Percentiles rank a stretch among this genome's conserved stretches.
These are phyloP conservation scores for Simplicillium aogashimaense DNA, from an alignment of 2,329 filamentous ascomycete species.

Conservation along the genomic window DNA sequence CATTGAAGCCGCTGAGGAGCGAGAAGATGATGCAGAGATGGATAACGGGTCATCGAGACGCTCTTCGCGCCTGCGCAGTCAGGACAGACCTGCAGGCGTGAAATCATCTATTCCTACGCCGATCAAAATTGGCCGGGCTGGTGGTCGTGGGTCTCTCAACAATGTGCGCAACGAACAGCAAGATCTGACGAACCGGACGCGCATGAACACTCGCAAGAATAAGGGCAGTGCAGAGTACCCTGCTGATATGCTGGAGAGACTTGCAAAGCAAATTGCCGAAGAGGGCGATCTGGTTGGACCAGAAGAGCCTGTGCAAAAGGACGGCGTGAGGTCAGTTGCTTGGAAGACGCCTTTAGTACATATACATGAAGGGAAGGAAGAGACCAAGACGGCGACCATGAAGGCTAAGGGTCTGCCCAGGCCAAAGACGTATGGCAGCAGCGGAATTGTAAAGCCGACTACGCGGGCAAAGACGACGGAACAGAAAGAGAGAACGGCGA, in stretches of 20 bases:
- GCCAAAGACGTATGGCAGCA: conserved; percentile 6
- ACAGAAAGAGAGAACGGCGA: conserved; percentile 15
- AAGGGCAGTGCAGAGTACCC: conserved; percentile 24
- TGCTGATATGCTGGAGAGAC: conserved; percentile 20
- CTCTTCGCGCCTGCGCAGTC: conserved; percentile 21
- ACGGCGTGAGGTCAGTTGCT: conserved; percentile 18
- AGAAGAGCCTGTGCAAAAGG: conserved; percentile 7
- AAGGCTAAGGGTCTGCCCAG: conserved; percentile 3
- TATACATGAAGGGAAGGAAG: conserved; percentile 12
- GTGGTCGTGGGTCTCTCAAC: conserved; percentile 11
- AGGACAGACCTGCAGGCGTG: conserved; percentile 7
- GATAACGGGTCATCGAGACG: conserved; percentile 15
- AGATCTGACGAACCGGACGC: conserved; percentile 18
- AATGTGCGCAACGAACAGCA: conserved; percentile 19
- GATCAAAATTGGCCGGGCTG: conserved; percentile 19
- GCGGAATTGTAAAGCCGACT: conserved; percentile 18
- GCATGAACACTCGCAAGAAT: conserved; percentile 23
- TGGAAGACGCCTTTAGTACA: conserved; percentile 23
- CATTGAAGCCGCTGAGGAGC: background rate
- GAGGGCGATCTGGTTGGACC: conserved; percentile 11
- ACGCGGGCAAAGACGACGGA: conserved; percentile 9
- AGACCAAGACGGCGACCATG: conserved; percentile 3
- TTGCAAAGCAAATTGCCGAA: conserved; percentile 17
- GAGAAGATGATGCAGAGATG: conserved; percentile 2
- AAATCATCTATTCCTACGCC: conserved; percentile 24